Percentiles rank a stretch among this genome's conserved stretches.
These are phyloP conservation scores for Neopestalotiopsis sp. DNA, from an alignment of 2,329 filamentous ascomycete species.

Conservation along the genomic window DNA sequence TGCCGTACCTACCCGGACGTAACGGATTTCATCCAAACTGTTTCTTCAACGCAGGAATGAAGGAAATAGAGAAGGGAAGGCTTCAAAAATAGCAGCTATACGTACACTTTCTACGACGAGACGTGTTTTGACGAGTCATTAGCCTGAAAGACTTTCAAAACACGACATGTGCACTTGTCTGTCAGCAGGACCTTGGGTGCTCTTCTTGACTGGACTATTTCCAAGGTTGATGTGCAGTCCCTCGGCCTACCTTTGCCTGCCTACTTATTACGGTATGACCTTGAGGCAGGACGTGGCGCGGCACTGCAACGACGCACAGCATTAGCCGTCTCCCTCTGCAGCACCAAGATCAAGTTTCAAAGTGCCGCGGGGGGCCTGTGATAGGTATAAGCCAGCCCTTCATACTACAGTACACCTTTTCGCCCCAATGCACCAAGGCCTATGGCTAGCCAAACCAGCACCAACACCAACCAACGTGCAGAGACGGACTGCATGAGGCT, in stretches of 20 bases:
- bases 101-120: neutral
- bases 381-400: neutral
- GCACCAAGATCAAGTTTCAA: neutral
- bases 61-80: neutral
- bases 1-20: too few species aligned
- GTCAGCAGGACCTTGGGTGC: neutral
- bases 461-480: too few species aligned
- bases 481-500: neutral
- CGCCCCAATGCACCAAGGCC: neutral
- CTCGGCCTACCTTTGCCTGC: neutral
- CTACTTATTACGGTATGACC: too few species aligned
- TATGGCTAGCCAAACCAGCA: too few species aligned
- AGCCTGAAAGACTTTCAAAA: neutral
- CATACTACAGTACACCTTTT: neutral
- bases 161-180: neutral
- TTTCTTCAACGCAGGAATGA: neutral
- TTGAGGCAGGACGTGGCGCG: neutral
- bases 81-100: neutral
- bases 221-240: neutral
- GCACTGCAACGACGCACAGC: conserved; percentile 2
- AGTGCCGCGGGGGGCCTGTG: neutral
- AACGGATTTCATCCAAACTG: neutral
- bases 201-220: neutral
- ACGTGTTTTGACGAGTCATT: conserved; percentile 1
- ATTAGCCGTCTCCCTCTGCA: neutral